phyloP scores from a whole-genome alignment of 129 eudicot genomes.

The Glebionis coronaria region DNA sequence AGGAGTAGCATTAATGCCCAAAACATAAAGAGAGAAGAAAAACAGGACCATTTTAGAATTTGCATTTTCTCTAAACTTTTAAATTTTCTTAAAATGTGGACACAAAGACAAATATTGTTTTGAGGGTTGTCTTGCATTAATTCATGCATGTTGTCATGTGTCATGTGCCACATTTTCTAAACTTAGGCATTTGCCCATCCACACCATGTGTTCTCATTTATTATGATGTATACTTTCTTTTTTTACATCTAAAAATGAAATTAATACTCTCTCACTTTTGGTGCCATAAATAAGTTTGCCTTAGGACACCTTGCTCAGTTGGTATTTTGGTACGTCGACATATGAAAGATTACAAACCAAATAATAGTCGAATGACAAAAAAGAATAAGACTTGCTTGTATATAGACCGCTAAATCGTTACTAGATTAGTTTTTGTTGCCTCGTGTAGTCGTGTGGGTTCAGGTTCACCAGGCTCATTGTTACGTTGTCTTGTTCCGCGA shows the following conservation, averaged over 20 bases:
- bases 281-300: neutral
- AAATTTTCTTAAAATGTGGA: constrained; percentile 27
- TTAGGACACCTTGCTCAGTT: neutral
- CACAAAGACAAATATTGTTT: constrained; percentile 36
- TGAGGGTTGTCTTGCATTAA: constrained; percentile 30
- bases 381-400: no score
- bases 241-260: constrained; percentile 14
- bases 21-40: constrained; percentile 20
- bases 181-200: constrained; percentile 38
- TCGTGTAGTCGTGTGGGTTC: no score
- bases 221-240: constrained; percentile 28
- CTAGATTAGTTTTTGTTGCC: no score
- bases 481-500: no score
- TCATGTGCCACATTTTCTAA: constrained; percentile 39
- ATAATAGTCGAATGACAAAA: no score
- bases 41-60: constrained; percentile 19
- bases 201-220: constrained; percentile 39
- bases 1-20: constrained; percentile 7
- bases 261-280: no score
- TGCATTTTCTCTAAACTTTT: neutral
- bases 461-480: no score
- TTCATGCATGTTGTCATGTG: constrained; percentile 42
- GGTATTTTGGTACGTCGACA: no score
- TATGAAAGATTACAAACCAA: no score
- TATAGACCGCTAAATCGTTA: no score